Evolutionary conservation across 2,329 filamentous ascomycete species (phyloP), one percentile per base, ranked within the genome.

Genomic region (Fulvia fulva): DNA sequence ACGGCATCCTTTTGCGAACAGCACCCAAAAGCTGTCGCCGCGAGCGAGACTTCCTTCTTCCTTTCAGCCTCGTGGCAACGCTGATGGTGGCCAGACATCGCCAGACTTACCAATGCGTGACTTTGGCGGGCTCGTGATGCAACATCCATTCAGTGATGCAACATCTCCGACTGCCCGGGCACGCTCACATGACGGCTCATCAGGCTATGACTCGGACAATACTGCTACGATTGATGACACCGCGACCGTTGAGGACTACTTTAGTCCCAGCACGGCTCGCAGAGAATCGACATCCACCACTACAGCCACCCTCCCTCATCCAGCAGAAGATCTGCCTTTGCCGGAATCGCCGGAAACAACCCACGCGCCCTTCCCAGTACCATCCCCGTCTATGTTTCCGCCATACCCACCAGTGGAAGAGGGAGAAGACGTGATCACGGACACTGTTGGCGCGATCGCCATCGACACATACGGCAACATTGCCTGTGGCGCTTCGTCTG

Each of bases 401-500:
- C 51, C 34, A 8, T 28, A 56, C 45, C 21, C 26, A 37, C 46
- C 54, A 44, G 45, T 32, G 19, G 14, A 28, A 32, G 32, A 56
- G 34, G 32, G 57, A 21, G 73, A 78, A 22, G 86, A 90, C 61
- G 82, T 88, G 68, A 81, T 99, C 66, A 95, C 88, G 2, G 94
- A 99, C 77, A 99, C 94, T 12, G 91, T 99, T 59, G 94, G 95
- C 46, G 94, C 92, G 26, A 96, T 99, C 70, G 94, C 91, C 11
- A 87, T 99, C 63, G 94, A 99, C 69, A 82, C 83, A 51, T 84
- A 82, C 66, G 94, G 94, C 16, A 87, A 88, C 58, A 96, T 99
- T 70, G 93, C 95, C 4, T 94, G 93, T 3, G 94, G 89, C 16
- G 96, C 94, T 1, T 99, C 94, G 1, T 99, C 95, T 16, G 94